These are phyloP conservation scores for Trametes sanguinea DNA, from an alignment of 768 basidiomycete species.

Conservation along the genomic window DNA sequence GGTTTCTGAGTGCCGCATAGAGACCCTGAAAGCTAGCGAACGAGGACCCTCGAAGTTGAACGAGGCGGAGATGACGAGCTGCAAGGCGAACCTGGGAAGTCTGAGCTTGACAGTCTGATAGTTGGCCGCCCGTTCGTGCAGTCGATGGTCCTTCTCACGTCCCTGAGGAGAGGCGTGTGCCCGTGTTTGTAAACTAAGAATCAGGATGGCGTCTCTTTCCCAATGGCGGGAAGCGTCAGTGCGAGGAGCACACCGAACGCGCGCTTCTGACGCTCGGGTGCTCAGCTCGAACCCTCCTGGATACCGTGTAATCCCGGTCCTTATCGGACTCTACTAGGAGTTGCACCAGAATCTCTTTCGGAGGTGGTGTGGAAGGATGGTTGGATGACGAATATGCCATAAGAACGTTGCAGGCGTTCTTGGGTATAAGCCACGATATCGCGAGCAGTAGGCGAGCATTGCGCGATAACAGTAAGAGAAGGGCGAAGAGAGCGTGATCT, in stretches of 20 bases:
- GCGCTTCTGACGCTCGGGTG: not conserved
- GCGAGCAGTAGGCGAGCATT: conserved; percentile 4
- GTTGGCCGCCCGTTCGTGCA: not conserved
- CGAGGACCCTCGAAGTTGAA: not conserved
- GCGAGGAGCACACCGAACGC: not conserved
- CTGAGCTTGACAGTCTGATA: too few relatives aligned
- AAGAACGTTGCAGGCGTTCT: not conserved
- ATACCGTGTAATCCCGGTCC: too few relatives aligned
- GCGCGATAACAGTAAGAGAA: conserved; percentile 7
- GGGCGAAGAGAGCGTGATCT: not conserved
- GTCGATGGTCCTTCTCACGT: not conserved
- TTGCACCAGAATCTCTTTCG: too few relatives aligned
- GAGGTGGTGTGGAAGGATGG: not conserved
- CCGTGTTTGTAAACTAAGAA: not conserved
- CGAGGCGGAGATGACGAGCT: not conserved
- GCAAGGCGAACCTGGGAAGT: too few relatives aligned
- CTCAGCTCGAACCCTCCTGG: not conserved
- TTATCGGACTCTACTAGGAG: too few relatives aligned
- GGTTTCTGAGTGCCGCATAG: not conserved
- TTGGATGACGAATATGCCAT: not conserved
- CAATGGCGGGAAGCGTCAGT: not conserved
- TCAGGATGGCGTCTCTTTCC: not conserved
- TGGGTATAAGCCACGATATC: not conserved
- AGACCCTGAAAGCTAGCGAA: not conserved
- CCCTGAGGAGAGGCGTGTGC: not conserved